Base-by-base conservation (phyloP, 257 asterid species). In the Eucommia ulmoides region DNA sequence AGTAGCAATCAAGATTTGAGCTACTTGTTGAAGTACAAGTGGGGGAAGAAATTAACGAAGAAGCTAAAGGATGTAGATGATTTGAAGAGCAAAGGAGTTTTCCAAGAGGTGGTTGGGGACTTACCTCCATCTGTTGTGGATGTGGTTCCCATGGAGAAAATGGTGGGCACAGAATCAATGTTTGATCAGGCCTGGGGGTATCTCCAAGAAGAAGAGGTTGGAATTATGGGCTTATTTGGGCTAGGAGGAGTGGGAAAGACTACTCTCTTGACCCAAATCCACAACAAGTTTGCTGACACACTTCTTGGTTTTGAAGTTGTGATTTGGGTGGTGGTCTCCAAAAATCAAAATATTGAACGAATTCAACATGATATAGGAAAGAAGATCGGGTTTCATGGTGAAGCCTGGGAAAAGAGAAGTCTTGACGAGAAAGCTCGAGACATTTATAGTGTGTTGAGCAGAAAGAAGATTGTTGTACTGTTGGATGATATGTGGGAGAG, bases 1-100 rank as follows among this genome's bases (percentile, higher is more conserved):
- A 51, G 22, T 66, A 59, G 29, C 38, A 22, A 29, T 19, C 41
- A 50, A 54, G 71, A 58, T 60, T 6, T 29, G 38, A 29, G 12
- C 12, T 29, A 14, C 38, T 29, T 6, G 10, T 6, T 6, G 7
- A 0, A 14, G 38, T 29, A 29, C 38, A 29, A 29, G 38, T 29
- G 7, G 38, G 38, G 38, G 38, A 29, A 29, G 38, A n/a, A n/a
- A n/a, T n/a, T n/a, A n/a, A n/a, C n/a, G n/a, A n/a, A n/a, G n/a
- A n/a, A n/a, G n/a, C n/a, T 29, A 29, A 29, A 29, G 12, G 38
- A 29, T 29, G 38, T 29, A 14, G 38, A 8, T 29, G 38, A 8
- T 29, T 29, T 29, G 38, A 29, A 29, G 38, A 29, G 38, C 38
- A 1, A 29, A 29, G 38, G 38, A 29, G 38, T 29, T 29, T 29